Conservation (phyloP, 495 filamentous ascomycete species). For the Podospora anserina region DNA sequence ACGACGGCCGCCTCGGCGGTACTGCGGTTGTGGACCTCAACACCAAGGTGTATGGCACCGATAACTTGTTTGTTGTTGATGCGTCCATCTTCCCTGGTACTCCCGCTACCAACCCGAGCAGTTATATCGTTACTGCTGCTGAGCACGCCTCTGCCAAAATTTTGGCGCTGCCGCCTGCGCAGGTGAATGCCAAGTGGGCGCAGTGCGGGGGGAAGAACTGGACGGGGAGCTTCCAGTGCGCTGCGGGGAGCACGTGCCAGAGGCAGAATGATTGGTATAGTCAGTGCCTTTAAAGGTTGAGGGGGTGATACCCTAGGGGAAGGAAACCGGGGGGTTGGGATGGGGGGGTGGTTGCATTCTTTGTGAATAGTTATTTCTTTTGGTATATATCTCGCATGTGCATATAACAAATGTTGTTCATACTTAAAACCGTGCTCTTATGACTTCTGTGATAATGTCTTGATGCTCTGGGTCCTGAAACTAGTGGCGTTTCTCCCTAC, state of each 20-base stretch:
- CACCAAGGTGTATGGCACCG: slow-evolving; percentile 67
- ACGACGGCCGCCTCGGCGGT: slow-evolving; percentile 61
- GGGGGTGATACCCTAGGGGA: neutral
- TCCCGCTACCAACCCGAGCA: slow-evolving; percentile 57
- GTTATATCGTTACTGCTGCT: slow-evolving; percentile 56
- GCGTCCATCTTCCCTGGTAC: slow-evolving; percentile 62
- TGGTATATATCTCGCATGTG: slow-evolving; percentile 1
- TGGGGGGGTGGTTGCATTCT: neutral
- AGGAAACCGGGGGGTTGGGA: neutral
- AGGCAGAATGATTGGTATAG: slow-evolving; percentile 29
- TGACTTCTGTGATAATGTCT: neutral
- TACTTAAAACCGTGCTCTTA: neutral
- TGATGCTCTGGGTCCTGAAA: no score
- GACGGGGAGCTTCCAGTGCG: slow-evolving; percentile 26
- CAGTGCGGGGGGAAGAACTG: slow-evolving; percentile 47
- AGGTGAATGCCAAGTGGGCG: slow-evolving; percentile 16
- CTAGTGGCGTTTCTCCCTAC: no score
- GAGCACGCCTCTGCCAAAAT: slow-evolving; percentile 54
- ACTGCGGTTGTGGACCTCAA: slow-evolving; percentile 69
- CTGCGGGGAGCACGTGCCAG: slow-evolving; percentile 23
- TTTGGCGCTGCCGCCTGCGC: slow-evolving; percentile 37
- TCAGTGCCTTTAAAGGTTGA: slow-evolving; percentile 28
- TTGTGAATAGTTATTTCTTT: slow-evolving; percentile 1
- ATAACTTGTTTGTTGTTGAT: slow-evolving; percentile 66
- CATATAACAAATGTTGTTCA: neutral